Evolutionary conservation across 2,329 filamentous ascomycete species (phyloP).

Genomic region (Xenoacremonium recifei): DNA sequence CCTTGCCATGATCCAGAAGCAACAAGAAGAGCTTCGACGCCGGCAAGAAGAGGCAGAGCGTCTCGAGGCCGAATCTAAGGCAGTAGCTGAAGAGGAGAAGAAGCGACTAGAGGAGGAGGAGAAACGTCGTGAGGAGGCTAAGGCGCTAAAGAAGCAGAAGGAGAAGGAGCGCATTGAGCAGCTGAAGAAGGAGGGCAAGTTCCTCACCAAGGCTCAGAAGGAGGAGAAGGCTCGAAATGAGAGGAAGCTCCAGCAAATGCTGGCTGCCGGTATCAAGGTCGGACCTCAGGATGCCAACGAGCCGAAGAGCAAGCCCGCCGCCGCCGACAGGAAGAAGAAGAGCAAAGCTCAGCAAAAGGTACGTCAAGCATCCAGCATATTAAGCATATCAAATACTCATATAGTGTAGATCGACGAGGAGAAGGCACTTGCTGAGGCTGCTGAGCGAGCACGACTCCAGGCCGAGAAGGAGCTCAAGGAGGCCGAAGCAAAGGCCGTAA

Average conservation of each 20-base stretch:
- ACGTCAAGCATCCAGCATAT: conserved; percentile 8
- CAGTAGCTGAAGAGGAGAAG: conserved; percentile 64
- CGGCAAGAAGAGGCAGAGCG: conserved; percentile 66
- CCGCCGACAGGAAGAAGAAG: conserved; percentile 80
- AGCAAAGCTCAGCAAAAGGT: conserved; percentile 58
- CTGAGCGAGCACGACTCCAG: conserved; percentile 65
- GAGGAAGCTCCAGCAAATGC: conserved; percentile 80
- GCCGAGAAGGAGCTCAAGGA: conserved; percentile 66
- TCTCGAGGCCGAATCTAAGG: conserved; percentile 61
- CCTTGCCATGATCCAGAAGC: conserved; percentile 72
- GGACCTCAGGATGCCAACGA: conserved; percentile 55
- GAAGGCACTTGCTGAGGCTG: conserved; percentile 73
- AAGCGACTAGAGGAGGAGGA: conserved; percentile 63
- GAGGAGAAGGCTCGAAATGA: conserved; percentile 79
- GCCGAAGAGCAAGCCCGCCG: conserved; percentile 74
- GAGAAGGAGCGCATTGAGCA: conserved; percentile 86
- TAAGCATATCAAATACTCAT: too few species aligned
- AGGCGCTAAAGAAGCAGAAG: conserved; percentile 76
- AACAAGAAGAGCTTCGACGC: conserved; percentile 74
- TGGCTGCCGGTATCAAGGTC: conserved; percentile 73
- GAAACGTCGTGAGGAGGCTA: conserved; percentile 69
- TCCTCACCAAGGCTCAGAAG: conserved; percentile 80
- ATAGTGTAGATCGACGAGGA: conserved; percentile 66
- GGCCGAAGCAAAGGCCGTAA: conserved; percentile 58
- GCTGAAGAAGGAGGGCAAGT: conserved; percentile 85